Evolutionary conservation across 306 rosid species (phyloP), one percentile per base, ranked within the genome.

Genomic region (Quercus cerris): DNA sequence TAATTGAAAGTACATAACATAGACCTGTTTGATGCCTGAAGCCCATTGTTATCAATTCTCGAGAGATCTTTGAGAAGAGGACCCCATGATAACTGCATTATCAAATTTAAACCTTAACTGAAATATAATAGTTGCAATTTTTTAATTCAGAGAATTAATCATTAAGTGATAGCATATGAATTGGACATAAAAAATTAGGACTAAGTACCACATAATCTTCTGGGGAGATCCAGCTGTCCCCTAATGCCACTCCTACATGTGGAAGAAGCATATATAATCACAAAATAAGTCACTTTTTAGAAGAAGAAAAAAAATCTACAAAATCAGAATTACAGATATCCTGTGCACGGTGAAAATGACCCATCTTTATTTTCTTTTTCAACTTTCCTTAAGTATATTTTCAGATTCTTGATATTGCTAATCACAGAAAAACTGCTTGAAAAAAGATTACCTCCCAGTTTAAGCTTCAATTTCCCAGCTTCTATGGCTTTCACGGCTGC

Each of bases 141-240:
- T 44, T 4, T 44, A 14, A 77, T 51, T 6, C 5, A 15, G 15
- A 67, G 23, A 14, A 15, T 61, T 13, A 61, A 14, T 54, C 11
- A 15, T 59, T 33, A 54, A 54, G 51, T 23, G 25, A n/a, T 63
- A 79, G 44, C 55, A 73, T 12, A 38, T 62, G 70, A 33, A 69
- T 1, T n/a, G 2, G 79, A n/a, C 4, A 49, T 12, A 49, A 49
- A 49, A 56, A 62, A 75, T 41, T 20, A 70, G 61, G 56, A 71
- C 83, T 23, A 15, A 33, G 52, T 68, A 91, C 99, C 81, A 90
- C 97, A 87, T 72, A 95, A 86, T 95, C 99, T 84, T 95, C 98
- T 0, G 99, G 98, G 61, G 99, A 95, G 80, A 95, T 95, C 99
- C 99, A 95, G 77, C 91, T 87, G 70, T 95, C 93, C 81, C 99